These are phyloP conservation scores for Stemphylium vesicarium DNA, from an alignment of 2,329 filamentous ascomycete species.

Conservation along the genomic window DNA sequence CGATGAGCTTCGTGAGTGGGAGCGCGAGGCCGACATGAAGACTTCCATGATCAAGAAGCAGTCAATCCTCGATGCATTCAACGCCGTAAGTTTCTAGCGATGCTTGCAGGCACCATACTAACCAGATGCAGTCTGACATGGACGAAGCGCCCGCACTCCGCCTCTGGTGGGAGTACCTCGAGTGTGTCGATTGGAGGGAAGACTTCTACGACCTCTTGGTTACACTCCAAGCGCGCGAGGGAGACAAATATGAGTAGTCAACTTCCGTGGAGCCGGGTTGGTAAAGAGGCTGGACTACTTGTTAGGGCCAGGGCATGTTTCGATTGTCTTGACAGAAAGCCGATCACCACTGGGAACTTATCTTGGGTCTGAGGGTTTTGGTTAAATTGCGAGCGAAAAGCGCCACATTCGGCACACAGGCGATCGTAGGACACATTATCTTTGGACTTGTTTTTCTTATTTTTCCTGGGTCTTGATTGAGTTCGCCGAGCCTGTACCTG, in stretches of 20 bases:
- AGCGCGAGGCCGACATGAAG: slow-evolving; percentile 47
- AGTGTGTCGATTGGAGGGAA: slow-evolving; percentile 51
- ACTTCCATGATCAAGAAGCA: slow-evolving; percentile 46
- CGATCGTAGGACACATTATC: too few relatives aligned
- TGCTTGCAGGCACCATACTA: background rate
- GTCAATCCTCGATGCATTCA: slow-evolving; percentile 50
- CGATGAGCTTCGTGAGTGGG: slow-evolving; percentile 48
- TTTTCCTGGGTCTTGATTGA: too few relatives aligned
- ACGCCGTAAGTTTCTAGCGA: slow-evolving; percentile 33
- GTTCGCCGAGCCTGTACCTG: too few relatives aligned
- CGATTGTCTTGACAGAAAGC: too few relatives aligned
- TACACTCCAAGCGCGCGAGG: slow-evolving; percentile 22
- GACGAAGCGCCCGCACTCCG: slow-evolving; percentile 51
- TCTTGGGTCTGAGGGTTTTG: too few relatives aligned
- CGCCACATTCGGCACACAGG: too few relatives aligned
- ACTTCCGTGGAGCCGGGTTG: too few relatives aligned
- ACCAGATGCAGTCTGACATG: slow-evolving; percentile 42
- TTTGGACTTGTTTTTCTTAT: too few relatives aligned
- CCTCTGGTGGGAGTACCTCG: slow-evolving; percentile 57
- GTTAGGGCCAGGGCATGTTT: too few relatives aligned
- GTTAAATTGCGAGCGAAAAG: too few relatives aligned
- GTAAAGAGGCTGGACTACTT: too few relatives aligned
- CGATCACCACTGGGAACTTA: too few relatives aligned
- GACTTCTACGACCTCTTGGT: slow-evolving; percentile 53
- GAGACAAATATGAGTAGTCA: slow-evolving; percentile 5